These are phyloP conservation scores for Rhodotorula glutinis DNA, from an alignment of 1,284 basidiomycete genomes.

Conservation along the genomic window DNA sequence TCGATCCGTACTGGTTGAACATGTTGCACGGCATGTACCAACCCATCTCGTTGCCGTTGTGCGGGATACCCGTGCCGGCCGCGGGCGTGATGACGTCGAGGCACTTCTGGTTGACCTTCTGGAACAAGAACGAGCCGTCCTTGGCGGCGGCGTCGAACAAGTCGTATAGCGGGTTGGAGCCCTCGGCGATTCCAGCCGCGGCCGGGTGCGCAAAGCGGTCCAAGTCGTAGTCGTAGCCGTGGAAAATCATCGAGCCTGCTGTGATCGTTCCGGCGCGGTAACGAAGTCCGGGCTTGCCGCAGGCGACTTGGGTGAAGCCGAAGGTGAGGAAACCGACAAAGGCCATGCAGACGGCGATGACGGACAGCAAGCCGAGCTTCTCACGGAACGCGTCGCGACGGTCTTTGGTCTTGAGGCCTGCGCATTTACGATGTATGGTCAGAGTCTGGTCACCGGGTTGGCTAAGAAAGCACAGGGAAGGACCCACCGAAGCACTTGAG, in stretches of 20 bases:
- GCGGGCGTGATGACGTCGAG: constrained; percentile 70
- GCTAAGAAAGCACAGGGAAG: no score
- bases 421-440: constrained; percentile 1
- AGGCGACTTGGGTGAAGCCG: constrained; percentile 95
- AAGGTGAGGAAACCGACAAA: constrained; percentile 97
- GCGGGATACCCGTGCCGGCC: constrained; percentile 62
- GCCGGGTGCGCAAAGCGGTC: constrained; percentile 77
- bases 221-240: constrained; percentile 91
- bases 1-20: constrained; percentile 68
- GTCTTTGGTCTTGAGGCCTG: constrained; percentile 85
- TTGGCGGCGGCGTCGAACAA: constrained; percentile 74
- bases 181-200: constrained; percentile 62
- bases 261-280: constrained; percentile 75
- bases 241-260: constrained; percentile 80
- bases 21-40: constrained; percentile 98
- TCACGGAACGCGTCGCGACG: constrained; percentile 96
- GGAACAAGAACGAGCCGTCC: constrained; percentile 92
- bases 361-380: constrained; percentile 87
- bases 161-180: constrained; percentile 79
- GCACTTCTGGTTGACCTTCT: constrained; percentile 82
- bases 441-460: not conserved
- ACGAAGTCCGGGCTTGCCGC: constrained; percentile 75
- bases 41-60: constrained; percentile 53
- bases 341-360: constrained; percentile 81
- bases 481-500: constrained; percentile 59